Percentiles rank a stretch among this genome's conserved stretches.
Evolutionary conservation across 306 rosid species (phyloP).

Genomic region (Mucuna pruriens): DNA sequence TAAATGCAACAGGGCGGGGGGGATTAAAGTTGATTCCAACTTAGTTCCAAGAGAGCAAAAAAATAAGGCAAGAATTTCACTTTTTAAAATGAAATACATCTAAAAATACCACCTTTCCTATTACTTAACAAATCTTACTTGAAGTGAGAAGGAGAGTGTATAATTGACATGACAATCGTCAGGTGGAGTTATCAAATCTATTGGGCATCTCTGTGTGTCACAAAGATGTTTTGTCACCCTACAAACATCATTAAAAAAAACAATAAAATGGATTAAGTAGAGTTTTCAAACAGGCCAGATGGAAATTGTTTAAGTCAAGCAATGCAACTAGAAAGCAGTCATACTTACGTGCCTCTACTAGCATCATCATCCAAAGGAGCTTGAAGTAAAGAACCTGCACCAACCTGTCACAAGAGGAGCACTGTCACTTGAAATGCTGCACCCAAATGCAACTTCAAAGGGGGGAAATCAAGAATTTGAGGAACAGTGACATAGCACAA

Average conservation of each 20-base stretch:
- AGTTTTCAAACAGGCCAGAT: slow-evolving; percentile 16
- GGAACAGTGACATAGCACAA: slow-evolving; percentile 9
- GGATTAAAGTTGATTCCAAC: slow-evolving; percentile 2
- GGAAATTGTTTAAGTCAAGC: slow-evolving; percentile 35
- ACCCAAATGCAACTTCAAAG: neutral
- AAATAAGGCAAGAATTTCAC: neutral
- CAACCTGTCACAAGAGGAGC: slow-evolving; percentile 67
- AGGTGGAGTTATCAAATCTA: slow-evolving; percentile 93
- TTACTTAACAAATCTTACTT: slow-evolving; percentile 63
- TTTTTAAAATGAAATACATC: slow-evolving; percentile 4
- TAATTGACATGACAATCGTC: slow-evolving; percentile 98
- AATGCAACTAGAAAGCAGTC: slow-evolving; percentile 35
- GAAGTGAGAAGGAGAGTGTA: slow-evolving; percentile 94
- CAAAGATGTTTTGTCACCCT: slow-evolving; percentile 89
- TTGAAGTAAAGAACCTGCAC: slow-evolving; percentile 90
- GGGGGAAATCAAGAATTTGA: neutral
- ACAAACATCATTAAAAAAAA: slow-evolving; percentile 34
- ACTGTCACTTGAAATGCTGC: slow-evolving; percentile 27
- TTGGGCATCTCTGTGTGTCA: slow-evolving; percentile 78
- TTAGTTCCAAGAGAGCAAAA: slow-evolving; percentile 4
- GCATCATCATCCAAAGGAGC: slow-evolving; percentile 89
- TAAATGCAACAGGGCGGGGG: slow-evolving; percentile 17
- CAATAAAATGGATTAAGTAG: slow-evolving; percentile 33
- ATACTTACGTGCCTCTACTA: slow-evolving; percentile 79
- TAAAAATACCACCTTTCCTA: neutral